phyloP scores from a whole-genome alignment of 768 basidiomycete species.

The Rhizopogon vinicolor region DNA sequence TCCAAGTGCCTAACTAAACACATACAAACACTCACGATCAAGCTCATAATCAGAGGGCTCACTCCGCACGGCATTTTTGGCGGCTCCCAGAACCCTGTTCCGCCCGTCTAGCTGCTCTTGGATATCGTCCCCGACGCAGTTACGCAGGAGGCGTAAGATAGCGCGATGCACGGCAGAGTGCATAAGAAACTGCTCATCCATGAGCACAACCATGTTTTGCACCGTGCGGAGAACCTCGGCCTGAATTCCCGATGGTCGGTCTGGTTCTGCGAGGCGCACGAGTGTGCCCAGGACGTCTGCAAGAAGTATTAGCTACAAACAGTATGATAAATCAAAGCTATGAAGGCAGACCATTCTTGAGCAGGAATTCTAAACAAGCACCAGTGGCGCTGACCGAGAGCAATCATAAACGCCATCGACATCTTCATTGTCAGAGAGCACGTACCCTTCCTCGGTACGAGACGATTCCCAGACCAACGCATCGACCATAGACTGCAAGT shows the following conservation, averaged over 20 bases:
- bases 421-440: constrained; percentile 12
- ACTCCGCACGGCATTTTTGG: constrained; percentile 58
- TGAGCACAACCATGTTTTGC: constrained; percentile 85
- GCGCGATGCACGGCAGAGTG: constrained; percentile 89
- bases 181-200: constrained; percentile 92
- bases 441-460: constrained; percentile 83
- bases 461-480: constrained; percentile 83
- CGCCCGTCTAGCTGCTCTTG: constrained; percentile 84
- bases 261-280: constrained; percentile 79
- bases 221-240: constrained; percentile 84
- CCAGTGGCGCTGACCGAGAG: constrained; percentile 65
- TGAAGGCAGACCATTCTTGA: constrained; percentile 69
- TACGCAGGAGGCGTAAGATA: constrained; percentile 76
- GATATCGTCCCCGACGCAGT: constrained; percentile 88
- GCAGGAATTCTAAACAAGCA: constrained; percentile 83
- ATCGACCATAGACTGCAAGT: constrained; percentile 79
- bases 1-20: not conserved
- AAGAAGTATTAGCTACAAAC: not conserved
- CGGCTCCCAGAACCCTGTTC: constrained; percentile 78
- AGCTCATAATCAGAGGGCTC: constrained; percentile 87
- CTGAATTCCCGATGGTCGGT: constrained; percentile 87
- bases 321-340: not conserved
- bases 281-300: constrained; percentile 80
- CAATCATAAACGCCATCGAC: constrained; percentile 5
- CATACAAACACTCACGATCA: constrained; percentile 57